phyloP scores from a whole-genome alignment of 1,284 basidiomycete species.

The Stereum hirsutum region DNA sequence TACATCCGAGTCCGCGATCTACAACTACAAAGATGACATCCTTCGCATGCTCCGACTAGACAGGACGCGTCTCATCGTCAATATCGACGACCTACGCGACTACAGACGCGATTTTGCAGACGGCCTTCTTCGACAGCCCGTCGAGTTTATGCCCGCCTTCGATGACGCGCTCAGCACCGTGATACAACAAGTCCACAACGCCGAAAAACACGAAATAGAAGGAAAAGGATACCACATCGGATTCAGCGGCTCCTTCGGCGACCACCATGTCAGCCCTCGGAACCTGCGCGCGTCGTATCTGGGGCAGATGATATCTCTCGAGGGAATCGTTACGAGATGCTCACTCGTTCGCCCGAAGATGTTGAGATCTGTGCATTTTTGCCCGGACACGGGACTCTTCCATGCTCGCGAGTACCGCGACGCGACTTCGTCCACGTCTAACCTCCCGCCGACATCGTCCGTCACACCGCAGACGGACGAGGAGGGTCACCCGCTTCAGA shows the following conservation, averaged over 20 bases:
- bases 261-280: constrained; percentile 95
- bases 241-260: constrained; percentile 97
- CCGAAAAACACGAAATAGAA: constrained; percentile 76
- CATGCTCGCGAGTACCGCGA: constrained; percentile 92
- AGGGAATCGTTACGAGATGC: constrained; percentile 98
- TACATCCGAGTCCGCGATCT: constrained; percentile 63
- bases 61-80: constrained; percentile 88
- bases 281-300: constrained; percentile 85
- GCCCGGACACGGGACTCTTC: constrained; percentile 78
- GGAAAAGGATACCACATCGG: constrained; percentile 82
- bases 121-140: constrained; percentile 84
- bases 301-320: constrained; percentile 93
- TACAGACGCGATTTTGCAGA: constrained; percentile 80
- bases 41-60: constrained; percentile 79
- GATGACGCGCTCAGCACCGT: constrained; percentile 79
- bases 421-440: constrained; percentile 79
- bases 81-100: constrained; percentile 94
- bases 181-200: constrained; percentile 70
- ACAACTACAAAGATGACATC: constrained; percentile 87
- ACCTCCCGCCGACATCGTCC: constrained; percentile 84
- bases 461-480: constrained; percentile 90
- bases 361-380: constrained; percentile 95
- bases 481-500: constrained; percentile 80
- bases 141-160: constrained; percentile 86
- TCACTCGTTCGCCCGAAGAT: constrained; percentile 98